A percentile compares a stretch with the other conserved stretches of the same genome.
Evolutionary conservation across 2,329 filamentous ascomycete genomes (phyloP).

Genomic region (Didymella glomerata): DNA sequence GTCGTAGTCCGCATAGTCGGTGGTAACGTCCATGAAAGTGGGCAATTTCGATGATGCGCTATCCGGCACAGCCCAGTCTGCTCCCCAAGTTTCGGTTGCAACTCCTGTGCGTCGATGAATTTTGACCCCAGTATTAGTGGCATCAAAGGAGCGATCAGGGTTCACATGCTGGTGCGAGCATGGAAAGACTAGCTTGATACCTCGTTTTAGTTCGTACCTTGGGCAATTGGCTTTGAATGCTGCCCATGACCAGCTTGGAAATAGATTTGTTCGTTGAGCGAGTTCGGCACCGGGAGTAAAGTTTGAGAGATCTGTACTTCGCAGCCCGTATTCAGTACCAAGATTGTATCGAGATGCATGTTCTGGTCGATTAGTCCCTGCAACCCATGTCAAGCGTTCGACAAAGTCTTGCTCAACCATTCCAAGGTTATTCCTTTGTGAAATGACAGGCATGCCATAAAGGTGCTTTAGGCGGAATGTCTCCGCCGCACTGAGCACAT

Average conservation of each 20-base stretch:
- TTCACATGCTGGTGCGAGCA: constrained; percentile 2
- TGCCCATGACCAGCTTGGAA: constrained; percentile 10
- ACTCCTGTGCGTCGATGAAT: no score
- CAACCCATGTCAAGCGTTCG: constrained; percentile 6
- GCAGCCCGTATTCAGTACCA: constrained; percentile 1
- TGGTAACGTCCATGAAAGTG: no score
- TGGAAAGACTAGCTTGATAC: constrained; percentile 7
- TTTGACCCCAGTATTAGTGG: background rate
- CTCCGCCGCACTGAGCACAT: background rate
- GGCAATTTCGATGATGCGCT: no score
- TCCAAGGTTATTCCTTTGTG: background rate
- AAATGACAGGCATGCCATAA: constrained; percentile 4
- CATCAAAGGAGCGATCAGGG: background rate
- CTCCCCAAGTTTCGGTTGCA: no score
- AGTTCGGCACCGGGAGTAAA: constrained; percentile 1
- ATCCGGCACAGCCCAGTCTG: no score
- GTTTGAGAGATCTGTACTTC: background rate
- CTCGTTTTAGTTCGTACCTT: background rate
- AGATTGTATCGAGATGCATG: background rate
- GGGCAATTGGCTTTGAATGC: constrained; percentile 9
- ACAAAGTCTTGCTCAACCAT: constrained; percentile 1
- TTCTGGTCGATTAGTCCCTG: background rate
- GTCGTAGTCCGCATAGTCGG: no score
- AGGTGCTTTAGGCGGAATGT: background rate
- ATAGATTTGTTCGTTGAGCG: background rate